These are phyloP conservation scores for Russula vinacea DNA, from an alignment of 768 basidiomycete species.

Conservation along the genomic window DNA sequence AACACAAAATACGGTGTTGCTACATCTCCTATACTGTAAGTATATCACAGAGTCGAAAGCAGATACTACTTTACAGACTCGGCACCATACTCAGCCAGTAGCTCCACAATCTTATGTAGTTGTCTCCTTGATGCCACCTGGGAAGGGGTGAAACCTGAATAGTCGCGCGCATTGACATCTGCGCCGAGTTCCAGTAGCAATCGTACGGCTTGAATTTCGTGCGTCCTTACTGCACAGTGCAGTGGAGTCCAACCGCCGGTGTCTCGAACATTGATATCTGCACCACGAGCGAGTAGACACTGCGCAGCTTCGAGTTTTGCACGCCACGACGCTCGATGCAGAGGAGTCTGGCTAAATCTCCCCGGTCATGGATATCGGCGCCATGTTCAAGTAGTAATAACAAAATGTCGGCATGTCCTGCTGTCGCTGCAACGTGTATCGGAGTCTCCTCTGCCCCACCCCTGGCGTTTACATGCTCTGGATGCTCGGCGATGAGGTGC, in stretches of 20 bases:
- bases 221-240: not conserved
- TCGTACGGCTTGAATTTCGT: not conserved
- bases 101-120: too few species aligned
- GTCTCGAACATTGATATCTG: not conserved
- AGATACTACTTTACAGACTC: too few species aligned
- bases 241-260: not conserved
- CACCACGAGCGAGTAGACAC: not conserved
- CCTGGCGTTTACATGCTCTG: not conserved
- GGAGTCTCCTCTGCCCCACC: fast-evolving
- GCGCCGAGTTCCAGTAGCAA: not conserved
- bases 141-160: too few species aligned
- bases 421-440: not conserved
- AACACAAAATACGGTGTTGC: too few species aligned
- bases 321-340: not conserved
- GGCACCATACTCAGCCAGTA: too few species aligned
- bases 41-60: too few species aligned
- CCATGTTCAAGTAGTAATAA: not conserved
- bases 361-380: not conserved
- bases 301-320: not conserved
- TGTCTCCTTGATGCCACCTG: too few species aligned
- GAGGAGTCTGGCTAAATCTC: fast-evolving
- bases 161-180: too few species aligned
- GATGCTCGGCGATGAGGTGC: not conserved
- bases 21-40: too few species aligned
- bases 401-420: not conserved